Evolutionary conservation across 495 filamentous ascomycete genomes (phyloP).

Genomic region (Aspergillus mulundensis): DNA sequence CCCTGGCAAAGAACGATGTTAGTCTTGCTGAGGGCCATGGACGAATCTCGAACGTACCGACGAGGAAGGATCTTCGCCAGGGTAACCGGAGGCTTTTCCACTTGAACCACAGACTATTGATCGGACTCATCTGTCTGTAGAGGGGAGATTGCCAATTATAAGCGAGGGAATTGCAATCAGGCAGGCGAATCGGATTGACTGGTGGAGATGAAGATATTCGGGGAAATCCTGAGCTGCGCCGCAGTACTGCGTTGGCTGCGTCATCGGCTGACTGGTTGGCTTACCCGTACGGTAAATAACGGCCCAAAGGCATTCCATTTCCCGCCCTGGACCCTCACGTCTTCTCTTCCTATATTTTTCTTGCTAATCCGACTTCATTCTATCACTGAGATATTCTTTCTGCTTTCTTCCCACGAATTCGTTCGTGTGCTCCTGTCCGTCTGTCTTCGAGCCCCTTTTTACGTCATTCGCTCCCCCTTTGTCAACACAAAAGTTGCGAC

Average conservation of each 20-base stretch:
- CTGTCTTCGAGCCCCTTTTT: neutral
- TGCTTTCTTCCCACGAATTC: neutral
- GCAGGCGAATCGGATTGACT: neutral
- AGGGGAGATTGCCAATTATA: neutral
- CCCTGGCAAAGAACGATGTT: slow-evolving; percentile 47
- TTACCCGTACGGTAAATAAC: slow-evolving; percentile 8
- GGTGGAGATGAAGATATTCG: neutral
- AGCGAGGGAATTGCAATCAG: neutral
- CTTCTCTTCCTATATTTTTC: neutral
- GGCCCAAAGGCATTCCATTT: slow-evolving; percentile 1
- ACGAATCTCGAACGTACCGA: slow-evolving; percentile 52
- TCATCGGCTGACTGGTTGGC: slow-evolving; percentile 8
- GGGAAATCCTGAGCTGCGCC: slow-evolving; percentile 1
- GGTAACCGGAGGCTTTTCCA: slow-evolving; percentile 84
- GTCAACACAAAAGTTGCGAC: slow-evolving; percentile 6
- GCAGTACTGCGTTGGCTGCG: slow-evolving; percentile 9
- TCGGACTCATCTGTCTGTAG: slow-evolving; percentile 27
- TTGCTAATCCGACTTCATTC: neutral
- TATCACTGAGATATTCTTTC: neutral
- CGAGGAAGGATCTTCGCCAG: slow-evolving; percentile 78
- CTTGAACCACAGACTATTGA: slow-evolving; percentile 66
- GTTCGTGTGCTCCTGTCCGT: neutral
- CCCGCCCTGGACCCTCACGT: neutral
- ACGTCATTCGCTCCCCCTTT: slow-evolving; percentile 5
- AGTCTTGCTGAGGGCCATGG: slow-evolving; percentile 9